A percentile compares a stretch with the other conserved stretches of the same genome.
Conservation (phyloP, 2,329 filamentous ascomycete species). For the Penicillium sp. region DNA sequence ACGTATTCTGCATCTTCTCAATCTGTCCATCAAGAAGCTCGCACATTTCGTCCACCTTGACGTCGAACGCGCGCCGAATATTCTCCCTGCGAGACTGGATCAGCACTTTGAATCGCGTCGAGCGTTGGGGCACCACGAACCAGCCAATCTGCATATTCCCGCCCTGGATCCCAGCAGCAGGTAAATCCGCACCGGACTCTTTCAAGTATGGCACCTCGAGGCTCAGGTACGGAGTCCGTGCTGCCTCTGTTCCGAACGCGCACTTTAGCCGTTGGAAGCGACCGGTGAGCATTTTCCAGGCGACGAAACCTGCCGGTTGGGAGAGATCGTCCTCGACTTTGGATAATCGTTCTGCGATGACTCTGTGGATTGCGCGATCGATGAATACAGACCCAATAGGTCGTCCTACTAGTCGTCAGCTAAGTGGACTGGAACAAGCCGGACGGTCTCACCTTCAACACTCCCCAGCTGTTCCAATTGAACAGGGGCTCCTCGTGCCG, state of each 20-base stretch:
- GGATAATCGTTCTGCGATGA: constrained; percentile 29
- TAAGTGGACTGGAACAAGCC: not conserved
- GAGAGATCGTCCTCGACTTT: constrained; percentile 26
- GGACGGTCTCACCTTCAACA: constrained; percentile 26
- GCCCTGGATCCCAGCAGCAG: constrained; percentile 33
- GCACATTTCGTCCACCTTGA: constrained; percentile 36
- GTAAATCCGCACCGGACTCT: constrained; percentile 22
- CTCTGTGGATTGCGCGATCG: constrained; percentile 35
- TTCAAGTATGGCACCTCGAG: constrained; percentile 35
- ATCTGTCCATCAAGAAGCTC: constrained; percentile 33
- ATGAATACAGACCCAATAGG: constrained; percentile 46
- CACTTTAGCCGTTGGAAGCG: constrained; percentile 41
- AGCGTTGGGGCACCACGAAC: constrained; percentile 15
- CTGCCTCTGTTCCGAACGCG: constrained; percentile 35
- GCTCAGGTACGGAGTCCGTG: constrained; percentile 30
- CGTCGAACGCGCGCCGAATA: constrained; percentile 29
- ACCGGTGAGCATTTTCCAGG: constrained; percentile 37
- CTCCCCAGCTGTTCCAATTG: constrained; percentile 32
- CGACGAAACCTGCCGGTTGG: constrained; percentile 24
- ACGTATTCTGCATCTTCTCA: constrained; percentile 27
- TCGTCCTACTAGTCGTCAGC: constrained; percentile 24
- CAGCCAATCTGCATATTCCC: constrained; percentile 38
- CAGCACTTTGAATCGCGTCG: not conserved
- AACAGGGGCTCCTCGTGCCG: constrained; percentile 29
- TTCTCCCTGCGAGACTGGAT: constrained; percentile 20